Percentiles rank a stretch among this genome's conserved stretches.
Conservation (phyloP, 1,284 basidiomycete genomes). For the Coniferiporia weirii region DNA sequence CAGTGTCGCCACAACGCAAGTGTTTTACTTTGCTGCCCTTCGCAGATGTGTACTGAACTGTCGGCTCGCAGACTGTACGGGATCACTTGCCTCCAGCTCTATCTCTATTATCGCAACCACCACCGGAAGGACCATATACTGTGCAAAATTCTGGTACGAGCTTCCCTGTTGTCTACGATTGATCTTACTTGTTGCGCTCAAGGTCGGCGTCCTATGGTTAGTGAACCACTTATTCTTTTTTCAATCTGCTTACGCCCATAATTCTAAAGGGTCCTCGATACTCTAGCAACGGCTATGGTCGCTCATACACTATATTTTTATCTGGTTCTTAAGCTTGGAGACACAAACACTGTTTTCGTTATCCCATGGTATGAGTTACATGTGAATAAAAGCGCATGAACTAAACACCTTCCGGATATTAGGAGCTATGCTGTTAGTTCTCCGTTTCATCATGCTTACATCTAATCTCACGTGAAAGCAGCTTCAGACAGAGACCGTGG, state of each 20-base stretch:
- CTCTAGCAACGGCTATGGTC: not conserved
- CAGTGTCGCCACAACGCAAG: constrained; percentile 4
- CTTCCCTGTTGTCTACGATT: not conserved
- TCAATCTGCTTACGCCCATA: not conserved
- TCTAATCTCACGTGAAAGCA: not conserved
- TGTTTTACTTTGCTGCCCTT: not conserved
- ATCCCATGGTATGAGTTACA: constrained; percentile 5
- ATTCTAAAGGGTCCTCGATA: constrained; percentile 4
- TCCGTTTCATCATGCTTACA: not conserved
- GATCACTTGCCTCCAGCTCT: constrained; percentile 4
- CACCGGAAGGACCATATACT: not conserved
- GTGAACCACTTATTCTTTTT: not conserved
- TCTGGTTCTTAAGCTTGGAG: constrained; percentile 1
- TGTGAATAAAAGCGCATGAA: too few species aligned
- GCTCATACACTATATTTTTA: constrained; percentile 5
- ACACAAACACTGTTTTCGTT: not conserved
- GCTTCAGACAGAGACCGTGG: constrained; percentile 2
- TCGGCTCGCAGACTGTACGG: not conserved
- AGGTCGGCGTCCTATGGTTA: constrained; percentile 3
- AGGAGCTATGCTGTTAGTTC: constrained; percentile 7
- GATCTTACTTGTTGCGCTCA: not conserved
- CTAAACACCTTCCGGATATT: not conserved
- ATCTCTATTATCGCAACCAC: constrained; percentile 8
- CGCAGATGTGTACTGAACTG: not conserved
- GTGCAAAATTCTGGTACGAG: not conserved